Percentiles rank a stretch among this genome's conserved stretches.
These are phyloP conservation scores for Saccharomycopsis amapae DNA, from an alignment of 805 yeast genomes.

Conservation along the genomic window DNA sequence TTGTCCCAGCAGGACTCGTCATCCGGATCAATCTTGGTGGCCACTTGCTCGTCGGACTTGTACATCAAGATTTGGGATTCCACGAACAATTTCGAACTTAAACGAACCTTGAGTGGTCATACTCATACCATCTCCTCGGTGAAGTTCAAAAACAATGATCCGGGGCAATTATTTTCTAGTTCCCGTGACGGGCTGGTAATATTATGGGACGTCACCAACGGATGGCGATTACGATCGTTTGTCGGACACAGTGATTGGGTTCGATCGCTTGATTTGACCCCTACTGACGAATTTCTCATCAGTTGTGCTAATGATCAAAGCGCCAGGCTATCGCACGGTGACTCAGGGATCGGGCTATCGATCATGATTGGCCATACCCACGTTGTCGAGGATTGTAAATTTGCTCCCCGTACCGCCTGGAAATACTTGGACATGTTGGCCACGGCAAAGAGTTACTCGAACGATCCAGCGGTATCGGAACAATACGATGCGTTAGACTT, in stretches of 20 bases:
- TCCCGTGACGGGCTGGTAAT: slow-evolving; percentile 58
- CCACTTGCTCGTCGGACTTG: slow-evolving; percentile 44
- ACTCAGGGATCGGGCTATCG: slow-evolving; percentile 60
- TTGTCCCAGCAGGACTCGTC: slow-evolving; percentile 13
- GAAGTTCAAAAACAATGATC: slow-evolving; percentile 41
- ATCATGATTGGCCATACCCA: slow-evolving; percentile 72
- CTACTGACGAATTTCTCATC: slow-evolving; percentile 47
- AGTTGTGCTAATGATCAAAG: slow-evolving; percentile 79
- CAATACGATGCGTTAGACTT: slow-evolving; percentile 40
- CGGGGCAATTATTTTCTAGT: slow-evolving; percentile 47
- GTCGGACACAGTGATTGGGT: slow-evolving; percentile 90
- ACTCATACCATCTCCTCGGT: slow-evolving; percentile 76
- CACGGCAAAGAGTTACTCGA: slow-evolving; percentile 11
- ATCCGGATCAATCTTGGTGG: slow-evolving; percentile 29
- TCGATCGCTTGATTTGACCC: slow-evolving; percentile 47
- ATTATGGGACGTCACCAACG: slow-evolving; percentile 61
- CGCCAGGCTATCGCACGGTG: slow-evolving; percentile 57
- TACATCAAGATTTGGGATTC: slow-evolving; percentile 69
- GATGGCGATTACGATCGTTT: slow-evolving; percentile 59
- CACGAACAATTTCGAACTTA: slow-evolving; percentile 38
- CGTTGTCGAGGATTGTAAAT: slow-evolving; percentile 67
- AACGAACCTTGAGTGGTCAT: slow-evolving; percentile 71
- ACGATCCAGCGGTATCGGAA: slow-evolving; percentile 23
- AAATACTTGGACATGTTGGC: slow-evolving; percentile 41
- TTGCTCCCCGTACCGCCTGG: slow-evolving; percentile 52